phyloP scores from a whole-genome alignment of 2,329 filamentous ascomycete genomes.

The Hortaea werneckii region DNA sequence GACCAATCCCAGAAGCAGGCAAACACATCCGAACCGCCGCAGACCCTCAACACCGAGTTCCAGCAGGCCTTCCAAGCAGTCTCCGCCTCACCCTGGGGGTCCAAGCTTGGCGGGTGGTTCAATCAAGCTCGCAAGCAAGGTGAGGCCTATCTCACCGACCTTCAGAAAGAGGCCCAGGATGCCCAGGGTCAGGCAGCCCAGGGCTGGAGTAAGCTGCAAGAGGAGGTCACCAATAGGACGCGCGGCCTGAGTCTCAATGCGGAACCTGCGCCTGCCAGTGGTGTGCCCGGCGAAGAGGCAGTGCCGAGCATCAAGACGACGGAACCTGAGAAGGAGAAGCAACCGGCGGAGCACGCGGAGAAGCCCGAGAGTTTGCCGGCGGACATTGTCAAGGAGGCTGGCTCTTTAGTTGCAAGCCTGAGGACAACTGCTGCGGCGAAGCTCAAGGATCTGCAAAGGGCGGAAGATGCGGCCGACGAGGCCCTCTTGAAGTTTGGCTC shows the following conservation, averaged over 20 bases:
- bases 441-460: constrained; percentile 78
- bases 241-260: constrained; percentile 17
- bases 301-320: constrained; percentile 8
- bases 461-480: constrained; percentile 93
- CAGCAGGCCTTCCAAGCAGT: constrained; percentile 94
- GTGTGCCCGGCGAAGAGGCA: constrained; percentile 21
- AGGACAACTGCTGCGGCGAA: constrained; percentile 33
- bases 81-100: constrained; percentile 83
- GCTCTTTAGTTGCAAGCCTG: constrained; percentile 65
- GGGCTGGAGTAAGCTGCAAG: constrained; percentile 60
- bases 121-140: constrained; percentile 86
- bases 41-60: constrained; percentile 71
- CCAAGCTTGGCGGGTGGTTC: constrained; percentile 76
- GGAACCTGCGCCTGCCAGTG: constrained; percentile 7
- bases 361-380: constrained; percentile 36
- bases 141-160: constrained; percentile 77
- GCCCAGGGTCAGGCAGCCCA: constrained; percentile 63
- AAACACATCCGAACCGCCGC: constrained; percentile 7
- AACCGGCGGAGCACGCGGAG: constrained; percentile 7
- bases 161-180: constrained; percentile 68
- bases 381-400: constrained; percentile 45
- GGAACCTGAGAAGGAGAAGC: neutral
- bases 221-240: constrained; percentile 21
- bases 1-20: constrained; percentile 21
- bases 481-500: constrained; percentile 83